Evolutionary conservation across 2,329 filamentous ascomycete genomes (phyloP).

Genomic region (Ophiocordyceps camponoti-floridani): DNA sequence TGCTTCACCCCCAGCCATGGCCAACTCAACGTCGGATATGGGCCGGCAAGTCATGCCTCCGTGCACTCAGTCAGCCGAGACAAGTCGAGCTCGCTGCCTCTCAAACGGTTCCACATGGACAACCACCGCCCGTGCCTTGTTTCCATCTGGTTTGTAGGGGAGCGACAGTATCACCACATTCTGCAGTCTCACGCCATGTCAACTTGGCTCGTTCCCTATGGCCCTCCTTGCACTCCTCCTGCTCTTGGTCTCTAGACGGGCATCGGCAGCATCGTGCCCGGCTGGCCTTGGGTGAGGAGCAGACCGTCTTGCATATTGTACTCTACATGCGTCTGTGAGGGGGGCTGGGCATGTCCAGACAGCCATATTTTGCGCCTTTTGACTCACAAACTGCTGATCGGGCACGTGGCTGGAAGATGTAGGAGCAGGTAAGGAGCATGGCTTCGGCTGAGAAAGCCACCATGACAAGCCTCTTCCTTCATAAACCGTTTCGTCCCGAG

Average conservation of each 20-base stretch:
- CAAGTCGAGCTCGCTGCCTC: constrained; percentile 2
- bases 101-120: constrained; percentile 5
- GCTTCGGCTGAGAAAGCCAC: neutral
- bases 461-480: neutral
- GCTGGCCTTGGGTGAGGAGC: neutral
- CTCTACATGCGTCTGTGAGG: neutral
- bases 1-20: neutral
- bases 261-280: neutral
- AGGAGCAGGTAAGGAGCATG: neutral
- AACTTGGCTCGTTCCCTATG: neutral
- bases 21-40: neutral
- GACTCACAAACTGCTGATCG: neutral
- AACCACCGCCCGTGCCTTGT: constrained; percentile 5
- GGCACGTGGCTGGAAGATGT: neutral
- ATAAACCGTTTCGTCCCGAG: neutral
- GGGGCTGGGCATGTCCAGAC: neutral
- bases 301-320: neutral
- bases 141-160: neutral
- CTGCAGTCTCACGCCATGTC: neutral
- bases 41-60: neutral
- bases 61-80: constrained; percentile 2
- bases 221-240: neutral
- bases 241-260: neutral
- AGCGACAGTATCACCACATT: constrained; percentile 1
- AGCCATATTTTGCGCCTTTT: neutral